Conservation (phyloP, 768 basidiomycete genomes). For the Boletus subparvulus region DNA sequence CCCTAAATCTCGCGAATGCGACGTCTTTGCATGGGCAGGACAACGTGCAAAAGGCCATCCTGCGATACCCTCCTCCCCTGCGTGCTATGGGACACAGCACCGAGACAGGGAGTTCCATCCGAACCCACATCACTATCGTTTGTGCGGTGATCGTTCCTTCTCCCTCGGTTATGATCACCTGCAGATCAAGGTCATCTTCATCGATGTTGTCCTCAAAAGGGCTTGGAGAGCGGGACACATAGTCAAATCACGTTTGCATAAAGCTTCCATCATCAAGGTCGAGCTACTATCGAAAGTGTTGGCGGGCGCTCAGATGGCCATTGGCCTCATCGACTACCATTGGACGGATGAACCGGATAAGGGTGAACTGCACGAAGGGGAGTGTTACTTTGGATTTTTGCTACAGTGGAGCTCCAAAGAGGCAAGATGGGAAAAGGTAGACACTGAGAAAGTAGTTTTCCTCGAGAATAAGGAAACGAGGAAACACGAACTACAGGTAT, state of each 20-base stretch:
- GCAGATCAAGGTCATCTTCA: slow-evolving; percentile 1
- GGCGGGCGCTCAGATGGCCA: not conserved
- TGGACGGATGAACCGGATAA: not conserved
- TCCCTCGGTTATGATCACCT: slow-evolving; percentile 1
- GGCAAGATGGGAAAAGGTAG: slow-evolving; percentile 1
- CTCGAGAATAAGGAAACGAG: not conserved
- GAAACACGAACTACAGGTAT: not conserved
- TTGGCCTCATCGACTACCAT: slow-evolving; percentile 2
- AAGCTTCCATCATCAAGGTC: not conserved
- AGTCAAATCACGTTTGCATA: not conserved
- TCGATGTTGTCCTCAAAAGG: not conserved
- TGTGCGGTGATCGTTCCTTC: not conserved
- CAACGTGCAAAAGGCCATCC: slow-evolving; percentile 1
- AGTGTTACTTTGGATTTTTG: slow-evolving; percentile 1
- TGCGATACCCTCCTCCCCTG: slow-evolving; percentile 7
- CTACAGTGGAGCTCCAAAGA: not conserved
- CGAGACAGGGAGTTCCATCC: not conserved
- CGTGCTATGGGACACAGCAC: not conserved
- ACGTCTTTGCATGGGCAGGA: slow-evolving; percentile 7
- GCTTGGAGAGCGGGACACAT: not conserved
- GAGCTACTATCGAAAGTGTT: not conserved
- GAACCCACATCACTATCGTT: not conserved
- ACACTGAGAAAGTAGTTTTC: slow-evolving; percentile 1
- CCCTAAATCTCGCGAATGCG: slow-evolving; percentile 1
- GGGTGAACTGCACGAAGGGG: not conserved